These are phyloP conservation scores for Xylaria longipes DNA, from an alignment of 495 filamentous ascomycete genomes.

Conservation along the genomic window DNA sequence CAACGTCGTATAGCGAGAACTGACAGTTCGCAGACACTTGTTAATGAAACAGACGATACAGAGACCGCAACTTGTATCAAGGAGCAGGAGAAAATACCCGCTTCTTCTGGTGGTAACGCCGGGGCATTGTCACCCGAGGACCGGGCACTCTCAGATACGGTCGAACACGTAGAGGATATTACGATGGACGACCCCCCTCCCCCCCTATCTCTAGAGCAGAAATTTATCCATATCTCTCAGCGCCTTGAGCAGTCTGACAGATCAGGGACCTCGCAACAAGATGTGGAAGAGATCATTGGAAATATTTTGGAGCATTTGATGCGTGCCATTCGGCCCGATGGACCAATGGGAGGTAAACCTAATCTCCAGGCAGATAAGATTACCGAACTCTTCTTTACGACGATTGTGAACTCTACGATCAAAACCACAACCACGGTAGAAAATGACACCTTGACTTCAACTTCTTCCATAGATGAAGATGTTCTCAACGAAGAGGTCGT, in stretches of 20 bases:
- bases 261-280: conserved; percentile 68
- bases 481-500: conserved; percentile 43
- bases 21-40: conserved; percentile 53
- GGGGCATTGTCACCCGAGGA: neutral
- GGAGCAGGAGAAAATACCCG: neutral
- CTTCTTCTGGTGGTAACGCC: neutral
- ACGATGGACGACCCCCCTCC: conserved; percentile 31
- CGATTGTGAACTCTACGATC: conserved; percentile 49
- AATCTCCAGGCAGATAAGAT: conserved; percentile 78
- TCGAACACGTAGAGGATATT: conserved; percentile 30
- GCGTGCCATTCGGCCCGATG: conserved; percentile 75
- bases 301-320: conserved; percentile 89
- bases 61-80: neutral
- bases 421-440: conserved; percentile 43
- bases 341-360: conserved; percentile 57
- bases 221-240: conserved; percentile 43
- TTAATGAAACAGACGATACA: conserved; percentile 43
- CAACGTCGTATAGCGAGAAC: conserved; percentile 43
- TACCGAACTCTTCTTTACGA: conserved; percentile 64
- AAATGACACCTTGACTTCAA: neutral
- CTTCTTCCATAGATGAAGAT: conserved; percentile 30
- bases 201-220: conserved; percentile 47
- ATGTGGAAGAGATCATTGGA: conserved; percentile 94
- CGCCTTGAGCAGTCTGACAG: conserved; percentile 51
- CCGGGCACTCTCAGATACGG: conserved; percentile 7